Conservation (phyloP, 805 yeast genomes). For the Teunomyces funiuensis region DNA sequence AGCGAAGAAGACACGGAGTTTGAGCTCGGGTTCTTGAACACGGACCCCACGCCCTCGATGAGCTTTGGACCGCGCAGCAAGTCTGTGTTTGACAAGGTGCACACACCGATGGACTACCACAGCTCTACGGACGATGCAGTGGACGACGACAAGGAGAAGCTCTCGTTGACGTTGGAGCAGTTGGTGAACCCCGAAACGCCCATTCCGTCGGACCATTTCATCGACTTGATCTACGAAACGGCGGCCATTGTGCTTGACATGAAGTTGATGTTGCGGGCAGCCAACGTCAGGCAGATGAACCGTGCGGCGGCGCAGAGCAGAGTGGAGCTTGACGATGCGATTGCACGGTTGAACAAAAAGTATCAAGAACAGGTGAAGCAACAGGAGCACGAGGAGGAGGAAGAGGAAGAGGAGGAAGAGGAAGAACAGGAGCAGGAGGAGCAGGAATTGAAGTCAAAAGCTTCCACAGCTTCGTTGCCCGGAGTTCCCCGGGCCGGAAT, state of each 20-base stretch:
- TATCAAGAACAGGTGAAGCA: slow-evolving; percentile 10
- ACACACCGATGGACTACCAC: slow-evolving; percentile 1
- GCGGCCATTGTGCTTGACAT: slow-evolving; percentile 63
- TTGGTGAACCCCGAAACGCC: slow-evolving; percentile 56
- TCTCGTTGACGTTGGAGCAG: slow-evolving; percentile 51
- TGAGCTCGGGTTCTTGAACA: slow-evolving; percentile 32
- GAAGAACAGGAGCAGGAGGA: too few relatives aligned
- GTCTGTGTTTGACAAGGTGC: slow-evolving; percentile 35
- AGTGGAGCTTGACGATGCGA: slow-evolving; percentile 24
- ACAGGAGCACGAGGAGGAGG: too few relatives aligned
- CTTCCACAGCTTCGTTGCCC: neutral
- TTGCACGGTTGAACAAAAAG: slow-evolving; percentile 19
- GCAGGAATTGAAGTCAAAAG: too few relatives aligned
- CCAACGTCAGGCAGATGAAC: slow-evolving; percentile 54
- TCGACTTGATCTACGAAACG: slow-evolving; percentile 61
- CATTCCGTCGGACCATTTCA: slow-evolving; percentile 53
- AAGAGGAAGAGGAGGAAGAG: too few relatives aligned
- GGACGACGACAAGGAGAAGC: slow-evolving; percentile 18
- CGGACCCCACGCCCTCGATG: slow-evolving; percentile 14
- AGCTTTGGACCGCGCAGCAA: slow-evolving; percentile 13
- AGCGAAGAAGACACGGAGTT: slow-evolving; percentile 30
- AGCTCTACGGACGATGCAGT: slow-evolving; percentile 16
- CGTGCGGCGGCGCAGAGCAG: slow-evolving; percentile 33
- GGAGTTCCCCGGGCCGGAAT: neutral
- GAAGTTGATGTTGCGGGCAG: slow-evolving; percentile 57